Conservation (phyloP, 1,139 yeast genomes). For the Saccharomycopsis hybrid region DNA sequence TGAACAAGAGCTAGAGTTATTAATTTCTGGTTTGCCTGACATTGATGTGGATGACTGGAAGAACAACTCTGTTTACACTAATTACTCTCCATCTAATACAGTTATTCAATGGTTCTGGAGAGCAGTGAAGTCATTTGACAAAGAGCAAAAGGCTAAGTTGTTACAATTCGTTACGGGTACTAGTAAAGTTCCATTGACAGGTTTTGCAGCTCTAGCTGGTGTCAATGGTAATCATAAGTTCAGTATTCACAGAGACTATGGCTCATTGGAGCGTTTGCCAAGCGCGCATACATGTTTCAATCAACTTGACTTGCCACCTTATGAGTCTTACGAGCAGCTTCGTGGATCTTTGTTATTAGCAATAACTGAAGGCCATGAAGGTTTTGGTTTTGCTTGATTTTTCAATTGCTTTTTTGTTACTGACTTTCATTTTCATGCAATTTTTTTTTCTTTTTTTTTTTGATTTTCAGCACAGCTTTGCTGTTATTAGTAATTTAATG, state of each 20-base stretch:
- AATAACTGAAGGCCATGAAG: constrained; percentile 92
- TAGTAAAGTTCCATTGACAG: constrained; percentile 90
- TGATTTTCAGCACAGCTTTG: too few relatives aligned
- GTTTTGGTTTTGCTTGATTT: constrained; percentile 71
- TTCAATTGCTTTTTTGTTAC: not conserved
- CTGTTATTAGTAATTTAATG: too few relatives aligned
- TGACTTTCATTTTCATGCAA: not conserved
- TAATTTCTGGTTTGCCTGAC: constrained; percentile 93
- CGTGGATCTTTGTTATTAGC: constrained; percentile 79
- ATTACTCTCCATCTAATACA: constrained; percentile 76
- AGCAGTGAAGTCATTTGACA: constrained; percentile 90
- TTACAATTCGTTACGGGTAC: constrained; percentile 98
- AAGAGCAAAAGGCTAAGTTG: constrained; percentile 88
- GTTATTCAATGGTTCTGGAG: constrained; percentile 99
- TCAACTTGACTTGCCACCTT: constrained; percentile 90
- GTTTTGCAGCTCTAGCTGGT: constrained; percentile 86
- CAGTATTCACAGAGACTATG: constrained; percentile 86
- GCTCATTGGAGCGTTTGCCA: constrained; percentile 80
- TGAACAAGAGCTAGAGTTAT: constrained; percentile 89
- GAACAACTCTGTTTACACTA: constrained; percentile 72
- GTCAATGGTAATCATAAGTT: constrained; percentile 84
- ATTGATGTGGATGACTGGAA: constrained; percentile 97
- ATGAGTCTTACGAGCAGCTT: constrained; percentile 79
- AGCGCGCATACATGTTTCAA: constrained; percentile 96
- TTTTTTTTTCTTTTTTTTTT: too few relatives aligned